Evolutionary conservation across 2,329 filamentous ascomycete species (phyloP).

Genomic region (Tolypocladium album): DNA sequence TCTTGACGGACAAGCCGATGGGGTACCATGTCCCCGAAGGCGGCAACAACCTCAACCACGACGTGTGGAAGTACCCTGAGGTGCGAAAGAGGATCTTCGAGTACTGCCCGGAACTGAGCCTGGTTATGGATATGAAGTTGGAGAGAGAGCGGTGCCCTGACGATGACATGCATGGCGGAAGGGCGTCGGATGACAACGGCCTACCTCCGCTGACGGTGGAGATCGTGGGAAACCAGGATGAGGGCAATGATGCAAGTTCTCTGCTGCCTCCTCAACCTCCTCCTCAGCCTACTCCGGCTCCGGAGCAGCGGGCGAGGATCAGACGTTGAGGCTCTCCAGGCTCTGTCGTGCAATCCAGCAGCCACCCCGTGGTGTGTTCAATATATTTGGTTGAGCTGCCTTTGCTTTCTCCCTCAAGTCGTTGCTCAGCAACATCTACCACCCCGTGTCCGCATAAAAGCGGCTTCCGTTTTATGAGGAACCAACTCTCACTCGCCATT

Average conservation of each 20-base stretch:
- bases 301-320: not conserved
- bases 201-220: not conserved
- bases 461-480: not conserved
- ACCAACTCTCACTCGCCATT: not conserved
- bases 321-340: not conserved
- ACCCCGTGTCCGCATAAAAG: not conserved
- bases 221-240: not conserved
- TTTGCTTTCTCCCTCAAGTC: not conserved
- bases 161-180: constrained; percentile 4
- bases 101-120: constrained; percentile 45
- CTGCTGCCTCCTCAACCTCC: not conserved
- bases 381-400: not conserved
- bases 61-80: constrained; percentile 33
- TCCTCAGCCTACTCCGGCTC: not conserved
- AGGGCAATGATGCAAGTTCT: not conserved
- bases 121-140: constrained; percentile 47
- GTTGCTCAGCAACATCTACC: not conserved
- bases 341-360: too few relatives aligned
- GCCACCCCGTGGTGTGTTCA: not conserved
- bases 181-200: not conserved
- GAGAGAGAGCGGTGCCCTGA: constrained; percentile 33
- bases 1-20: constrained; percentile 39
- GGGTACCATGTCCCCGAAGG: constrained; percentile 41
- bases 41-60: constrained; percentile 26
- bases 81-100: constrained; percentile 37